Evolutionary conservation across 768 basidiomycete species (phyloP).

Genomic region (Mrakia frigida): DNA sequence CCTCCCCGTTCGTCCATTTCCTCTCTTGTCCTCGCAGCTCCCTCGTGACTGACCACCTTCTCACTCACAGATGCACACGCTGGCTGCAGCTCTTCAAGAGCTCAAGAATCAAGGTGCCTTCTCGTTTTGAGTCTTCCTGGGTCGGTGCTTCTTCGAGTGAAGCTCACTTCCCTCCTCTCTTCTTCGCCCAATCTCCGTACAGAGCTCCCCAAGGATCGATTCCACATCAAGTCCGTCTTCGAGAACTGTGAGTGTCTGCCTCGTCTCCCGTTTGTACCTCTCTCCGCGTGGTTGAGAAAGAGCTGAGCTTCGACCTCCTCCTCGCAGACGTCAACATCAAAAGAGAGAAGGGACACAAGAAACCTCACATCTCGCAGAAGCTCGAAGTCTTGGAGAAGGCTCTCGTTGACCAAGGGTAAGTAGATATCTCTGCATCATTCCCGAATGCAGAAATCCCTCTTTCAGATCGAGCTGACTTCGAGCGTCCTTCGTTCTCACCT

Average conservation of each 20-base stretch:
- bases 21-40: no score
- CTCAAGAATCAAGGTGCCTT: background rate
- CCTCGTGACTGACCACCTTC: no score
- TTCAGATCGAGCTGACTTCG: background rate
- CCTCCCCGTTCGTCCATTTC: background rate
- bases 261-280: background rate
- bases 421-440: background rate
- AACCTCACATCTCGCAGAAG: slow-evolving; percentile 6
- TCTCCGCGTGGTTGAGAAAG: background rate
- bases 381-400: background rate
- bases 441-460: background rate
- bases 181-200: background rate
- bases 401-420: background rate
- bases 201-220: background rate
- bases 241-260: no score
- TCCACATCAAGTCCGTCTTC: background rate
- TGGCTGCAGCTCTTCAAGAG: background rate
- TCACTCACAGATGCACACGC: slow-evolving; percentile 4
- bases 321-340: background rate
- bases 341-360: background rate
- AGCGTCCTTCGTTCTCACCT: background rate
- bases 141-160: background rate
- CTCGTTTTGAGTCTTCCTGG: background rate
- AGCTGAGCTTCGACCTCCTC: background rate
- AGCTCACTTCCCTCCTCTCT: background rate